Conservation (phyloP, 202 grass and related monocot species). For the Schoenoplectus triqueter region DNA sequence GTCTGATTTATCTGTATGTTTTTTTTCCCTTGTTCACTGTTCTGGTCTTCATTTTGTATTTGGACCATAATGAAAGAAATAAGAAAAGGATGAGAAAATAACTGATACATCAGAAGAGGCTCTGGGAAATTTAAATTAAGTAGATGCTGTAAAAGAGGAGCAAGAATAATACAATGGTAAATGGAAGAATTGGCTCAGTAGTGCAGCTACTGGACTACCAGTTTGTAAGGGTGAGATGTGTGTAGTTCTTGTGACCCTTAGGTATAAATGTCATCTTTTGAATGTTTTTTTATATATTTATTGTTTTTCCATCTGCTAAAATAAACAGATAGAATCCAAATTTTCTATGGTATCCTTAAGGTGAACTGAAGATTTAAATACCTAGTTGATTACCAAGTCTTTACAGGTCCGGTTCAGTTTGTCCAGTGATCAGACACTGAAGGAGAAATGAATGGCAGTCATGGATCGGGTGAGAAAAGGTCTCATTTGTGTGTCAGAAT, state of each 20-base stretch:
- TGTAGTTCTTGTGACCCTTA: neutral
- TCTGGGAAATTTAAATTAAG: neutral
- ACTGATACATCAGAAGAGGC: neutral
- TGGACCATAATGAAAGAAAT: neutral
- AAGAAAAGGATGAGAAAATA: neutral
- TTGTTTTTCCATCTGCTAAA: neutral
- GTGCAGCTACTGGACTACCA: neutral
- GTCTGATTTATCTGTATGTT: neutral
- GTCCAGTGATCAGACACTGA: neutral
- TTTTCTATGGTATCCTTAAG: neutral
- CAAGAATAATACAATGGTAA: neutral
- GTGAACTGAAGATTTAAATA: neutral
- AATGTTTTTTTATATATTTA: neutral
- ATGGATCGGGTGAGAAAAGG: neutral
- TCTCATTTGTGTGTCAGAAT: neutral
- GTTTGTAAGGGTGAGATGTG: slow-evolving; percentile 3
- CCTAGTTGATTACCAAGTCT: neutral
- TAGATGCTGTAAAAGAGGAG: neutral
- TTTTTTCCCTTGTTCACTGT: neutral
- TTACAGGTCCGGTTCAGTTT: neutral
- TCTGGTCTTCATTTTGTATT: neutral
- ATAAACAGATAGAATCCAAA: neutral
- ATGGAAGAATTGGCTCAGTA: neutral
- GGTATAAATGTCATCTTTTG: neutral
- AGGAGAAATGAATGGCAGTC: neutral